These are phyloP conservation scores for Chaetomiaceae sp. DNA, from an alignment of 2,329 filamentous ascomycete genomes.

Conservation along the genomic window DNA sequence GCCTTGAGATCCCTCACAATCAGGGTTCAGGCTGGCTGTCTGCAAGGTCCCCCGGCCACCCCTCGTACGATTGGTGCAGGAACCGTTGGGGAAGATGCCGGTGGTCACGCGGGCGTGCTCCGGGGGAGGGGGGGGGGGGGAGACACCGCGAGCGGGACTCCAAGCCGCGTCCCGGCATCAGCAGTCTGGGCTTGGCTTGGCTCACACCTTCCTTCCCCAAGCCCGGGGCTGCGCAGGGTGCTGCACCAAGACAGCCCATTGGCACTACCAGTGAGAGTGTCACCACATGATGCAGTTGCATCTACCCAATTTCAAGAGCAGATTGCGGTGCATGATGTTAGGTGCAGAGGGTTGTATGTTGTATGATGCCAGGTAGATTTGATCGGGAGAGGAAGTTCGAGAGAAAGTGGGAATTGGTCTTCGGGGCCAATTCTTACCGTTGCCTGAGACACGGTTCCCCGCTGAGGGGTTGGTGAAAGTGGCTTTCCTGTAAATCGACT, in stretches of 20 bases:
- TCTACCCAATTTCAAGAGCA: background rate
- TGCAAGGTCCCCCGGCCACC: conserved; percentile 8
- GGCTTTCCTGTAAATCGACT: conserved; percentile 26
- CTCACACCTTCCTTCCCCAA: conserved; percentile 2
- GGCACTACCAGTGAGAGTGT: background rate
- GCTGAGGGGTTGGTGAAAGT: conserved; percentile 27
- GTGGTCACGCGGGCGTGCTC: conserved; percentile 23
- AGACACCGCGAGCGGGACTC: conserved; percentile 7
- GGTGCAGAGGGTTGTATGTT: background rate
- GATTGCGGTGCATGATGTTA: background rate
- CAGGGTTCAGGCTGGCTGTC: background rate
- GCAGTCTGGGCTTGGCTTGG: conserved; percentile 5
- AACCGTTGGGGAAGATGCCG: conserved; percentile 10
- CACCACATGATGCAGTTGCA: conserved; percentile 4
- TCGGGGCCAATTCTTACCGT: too few species aligned
- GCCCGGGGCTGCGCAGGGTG: too few species aligned
- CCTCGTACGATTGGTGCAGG: conserved; percentile 26
- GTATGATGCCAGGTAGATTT: too few species aligned
- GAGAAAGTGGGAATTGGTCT: too few species aligned
- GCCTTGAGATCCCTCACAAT: background rate
- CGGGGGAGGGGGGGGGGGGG: conserved; percentile 13
- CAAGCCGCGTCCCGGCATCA: background rate
- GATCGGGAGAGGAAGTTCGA: too few species aligned
- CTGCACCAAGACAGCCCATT: background rate
- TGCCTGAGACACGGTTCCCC: conserved; percentile 18